These are phyloP conservation scores for Saturnispora sekii DNA, from an alignment of 805 yeast species.

Conservation along the genomic window DNA sequence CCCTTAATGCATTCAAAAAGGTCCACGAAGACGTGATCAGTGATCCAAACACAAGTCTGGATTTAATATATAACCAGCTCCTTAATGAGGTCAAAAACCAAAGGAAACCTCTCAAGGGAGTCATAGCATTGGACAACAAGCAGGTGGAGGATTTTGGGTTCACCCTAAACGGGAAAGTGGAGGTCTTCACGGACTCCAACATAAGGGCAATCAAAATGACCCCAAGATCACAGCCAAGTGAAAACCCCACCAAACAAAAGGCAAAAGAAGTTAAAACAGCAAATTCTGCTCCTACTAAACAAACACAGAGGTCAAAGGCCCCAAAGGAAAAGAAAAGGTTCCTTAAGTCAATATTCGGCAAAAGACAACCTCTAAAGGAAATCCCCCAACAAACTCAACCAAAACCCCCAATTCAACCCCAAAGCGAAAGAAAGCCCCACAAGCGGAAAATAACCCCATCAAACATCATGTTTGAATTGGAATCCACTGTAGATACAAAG, in stretches of 20 bases:
- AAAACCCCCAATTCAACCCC: neutral
- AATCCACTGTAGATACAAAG: slow-evolving; percentile 3
- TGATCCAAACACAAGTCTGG: slow-evolving; percentile 11
- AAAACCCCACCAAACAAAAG: neutral
- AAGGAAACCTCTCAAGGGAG: slow-evolving; percentile 26
- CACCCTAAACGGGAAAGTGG: slow-evolving; percentile 39
- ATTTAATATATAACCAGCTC: slow-evolving; percentile 20
- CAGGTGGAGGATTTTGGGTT: slow-evolving; percentile 30
- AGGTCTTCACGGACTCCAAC: slow-evolving; percentile 39
- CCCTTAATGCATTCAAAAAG: slow-evolving; percentile 21
- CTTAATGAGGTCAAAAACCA: slow-evolving; percentile 21
- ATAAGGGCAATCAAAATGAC: slow-evolving; percentile 44
- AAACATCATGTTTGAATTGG: slow-evolving; percentile 7
- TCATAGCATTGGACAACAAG: slow-evolving; percentile 16
- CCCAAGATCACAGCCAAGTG: slow-evolving; percentile 46
- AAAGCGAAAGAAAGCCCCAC: neutral
- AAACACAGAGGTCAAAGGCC: neutral
- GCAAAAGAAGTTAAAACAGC: slow-evolving; percentile 4
- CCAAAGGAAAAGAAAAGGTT: neutral
- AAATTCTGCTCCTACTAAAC: neutral
- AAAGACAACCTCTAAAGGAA: neutral
- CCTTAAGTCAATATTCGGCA: slow-evolving; percentile 2
- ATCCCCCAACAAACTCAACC: neutral
- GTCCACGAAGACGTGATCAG: slow-evolving; percentile 4
- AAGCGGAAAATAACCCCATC: neutral